phyloP scores from a whole-genome alignment of 148 eudicot genomes.

The Chenopodium formosanum region DNA sequence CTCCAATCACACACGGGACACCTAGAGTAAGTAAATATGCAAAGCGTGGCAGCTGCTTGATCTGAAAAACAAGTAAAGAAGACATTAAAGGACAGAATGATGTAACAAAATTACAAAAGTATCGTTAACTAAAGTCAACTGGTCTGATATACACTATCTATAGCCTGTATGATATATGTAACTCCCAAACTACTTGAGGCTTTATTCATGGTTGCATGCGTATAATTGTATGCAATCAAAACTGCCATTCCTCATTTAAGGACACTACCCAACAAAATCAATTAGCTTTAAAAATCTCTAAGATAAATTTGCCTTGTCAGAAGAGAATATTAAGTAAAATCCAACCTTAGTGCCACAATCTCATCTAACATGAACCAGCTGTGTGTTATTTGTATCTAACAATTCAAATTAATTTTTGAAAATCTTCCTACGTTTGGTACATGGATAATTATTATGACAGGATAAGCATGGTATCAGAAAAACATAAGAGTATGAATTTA shows the following conservation, averaged over 20 bases:
- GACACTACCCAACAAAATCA: not conserved
- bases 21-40: constrained; percentile 51
- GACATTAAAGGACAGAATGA: not conserved
- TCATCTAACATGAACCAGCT: not conserved
- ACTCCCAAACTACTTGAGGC: not conserved
- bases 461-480: not conserved
- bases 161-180: not conserved
- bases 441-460: not conserved
- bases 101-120: not conserved
- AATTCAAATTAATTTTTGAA: not conserved
- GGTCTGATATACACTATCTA: not conserved
- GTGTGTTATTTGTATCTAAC: not conserved
- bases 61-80: constrained; percentile 36
- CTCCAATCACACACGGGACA: constrained; percentile 50
- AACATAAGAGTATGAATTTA: not conserved
- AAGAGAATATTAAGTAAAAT: constrained; percentile 3
- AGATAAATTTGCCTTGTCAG: not conserved
- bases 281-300: not conserved
- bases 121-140: not conserved
- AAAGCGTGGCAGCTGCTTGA: constrained; percentile 48
- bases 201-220: not conserved
- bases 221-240: not conserved
- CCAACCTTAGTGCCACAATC: not conserved
- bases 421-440: not conserved
- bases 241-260: not conserved